Conservation (phyloP, 495 filamentous ascomycete species). For the Pseudevernia furfuracea region DNA sequence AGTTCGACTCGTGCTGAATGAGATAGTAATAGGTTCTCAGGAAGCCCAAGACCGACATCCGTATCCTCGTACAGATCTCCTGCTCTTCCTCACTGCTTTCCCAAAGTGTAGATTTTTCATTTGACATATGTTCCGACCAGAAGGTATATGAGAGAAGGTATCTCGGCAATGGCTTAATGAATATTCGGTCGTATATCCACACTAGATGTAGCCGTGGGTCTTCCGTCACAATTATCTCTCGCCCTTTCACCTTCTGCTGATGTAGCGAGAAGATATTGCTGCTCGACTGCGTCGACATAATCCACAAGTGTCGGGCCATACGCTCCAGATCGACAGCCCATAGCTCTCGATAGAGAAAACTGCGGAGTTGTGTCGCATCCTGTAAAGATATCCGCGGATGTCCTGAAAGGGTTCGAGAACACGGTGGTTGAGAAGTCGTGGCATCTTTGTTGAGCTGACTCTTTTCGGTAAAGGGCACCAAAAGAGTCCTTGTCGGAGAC, state of each 20-base stretch:
- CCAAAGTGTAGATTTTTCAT: not conserved
- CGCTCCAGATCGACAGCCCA: conserved; percentile 16
- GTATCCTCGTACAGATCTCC: not conserved
- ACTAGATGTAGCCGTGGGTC: conserved; percentile 46
- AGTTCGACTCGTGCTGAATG: conserved; percentile 35
- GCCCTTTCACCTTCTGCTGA: conserved; percentile 35
- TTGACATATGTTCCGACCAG: conserved; percentile 34
- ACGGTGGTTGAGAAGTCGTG: conserved; percentile 2
- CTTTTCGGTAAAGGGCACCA: not conserved
- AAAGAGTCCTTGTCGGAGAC: conserved; percentile 1
- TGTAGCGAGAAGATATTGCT: conserved; percentile 34
- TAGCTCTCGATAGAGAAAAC: conserved; percentile 16
- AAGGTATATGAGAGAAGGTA: conserved; percentile 43
- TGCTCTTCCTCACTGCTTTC: not conserved
- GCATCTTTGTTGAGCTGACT: conserved; percentile 9
- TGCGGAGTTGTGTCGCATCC: not conserved
- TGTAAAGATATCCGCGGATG: conserved; percentile 14
- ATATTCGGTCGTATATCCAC: conserved; percentile 44
- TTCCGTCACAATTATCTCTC: conserved; percentile 42
- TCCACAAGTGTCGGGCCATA: conserved; percentile 29
- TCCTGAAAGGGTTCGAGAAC: conserved; percentile 7
- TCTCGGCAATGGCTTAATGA: conserved; percentile 48
- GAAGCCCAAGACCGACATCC: conserved; percentile 31
- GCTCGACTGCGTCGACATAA: conserved; percentile 28
- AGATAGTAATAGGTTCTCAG: conserved; percentile 36